Evolutionary conservation across 805 yeast species (phyloP).

Genomic region (Hanseniaspora guilliermondii): DNA sequence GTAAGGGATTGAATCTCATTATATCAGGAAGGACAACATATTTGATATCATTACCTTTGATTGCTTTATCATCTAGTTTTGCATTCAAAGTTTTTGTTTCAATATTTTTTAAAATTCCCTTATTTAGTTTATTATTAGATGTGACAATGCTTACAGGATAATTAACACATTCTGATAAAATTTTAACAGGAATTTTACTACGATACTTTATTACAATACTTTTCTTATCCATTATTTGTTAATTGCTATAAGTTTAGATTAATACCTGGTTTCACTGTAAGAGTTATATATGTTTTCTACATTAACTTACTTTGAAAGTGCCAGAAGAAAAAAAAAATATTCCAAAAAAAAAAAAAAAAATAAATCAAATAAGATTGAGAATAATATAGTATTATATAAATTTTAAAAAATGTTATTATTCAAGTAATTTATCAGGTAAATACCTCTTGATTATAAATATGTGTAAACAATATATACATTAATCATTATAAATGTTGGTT

Average conservation of each 20-base stretch:
- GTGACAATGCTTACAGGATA: conserved; percentile 1
- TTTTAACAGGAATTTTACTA: not conserved
- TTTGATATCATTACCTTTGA: conserved; percentile 7
- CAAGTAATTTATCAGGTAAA: too few species aligned
- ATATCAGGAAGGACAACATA: conserved; percentile 10
- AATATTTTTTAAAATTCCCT: not conserved
- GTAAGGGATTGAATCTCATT: conserved; percentile 10
- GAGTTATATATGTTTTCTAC: too few species aligned
- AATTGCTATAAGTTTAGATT: too few species aligned
- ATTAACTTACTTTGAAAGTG: not conserved
- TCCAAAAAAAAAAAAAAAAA: not conserved
- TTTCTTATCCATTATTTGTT: not conserved
- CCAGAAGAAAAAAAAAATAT: not conserved
- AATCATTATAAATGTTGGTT: not conserved
- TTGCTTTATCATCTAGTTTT: not conserved
- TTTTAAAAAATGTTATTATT: too few species aligned
- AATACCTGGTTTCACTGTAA: too few species aligned
- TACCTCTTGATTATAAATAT: too few species aligned
- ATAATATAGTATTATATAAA: too few species aligned
- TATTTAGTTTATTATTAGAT: not conserved
- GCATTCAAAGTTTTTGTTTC: not conserved
- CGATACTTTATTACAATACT: not conserved
- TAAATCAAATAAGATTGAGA: not conserved
- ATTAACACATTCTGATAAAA: conserved; percentile 7
- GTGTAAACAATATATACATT: too few species aligned